Evolutionary conservation across 345 rosid genomes (phyloP).

Genomic region (Camelina hispida): DNA sequence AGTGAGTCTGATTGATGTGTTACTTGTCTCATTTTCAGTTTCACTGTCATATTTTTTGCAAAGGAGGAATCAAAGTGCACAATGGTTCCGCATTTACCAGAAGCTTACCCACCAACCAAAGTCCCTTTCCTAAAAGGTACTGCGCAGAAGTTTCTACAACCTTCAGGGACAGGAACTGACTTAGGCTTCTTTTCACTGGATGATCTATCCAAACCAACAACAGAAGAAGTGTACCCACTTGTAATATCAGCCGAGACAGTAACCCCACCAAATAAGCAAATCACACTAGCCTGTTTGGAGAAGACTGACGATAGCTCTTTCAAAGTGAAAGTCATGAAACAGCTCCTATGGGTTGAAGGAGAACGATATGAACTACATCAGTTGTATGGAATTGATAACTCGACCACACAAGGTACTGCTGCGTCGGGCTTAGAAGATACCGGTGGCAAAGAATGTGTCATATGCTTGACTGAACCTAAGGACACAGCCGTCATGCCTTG

Average conservation of each 20-base stretch:
- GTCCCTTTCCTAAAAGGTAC: slow-evolving; percentile 73
- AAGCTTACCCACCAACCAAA: slow-evolving; percentile 62
- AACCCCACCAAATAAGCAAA: slow-evolving; percentile 59
- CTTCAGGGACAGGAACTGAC: slow-evolving; percentile 85
- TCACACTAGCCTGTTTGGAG: slow-evolving; percentile 76
- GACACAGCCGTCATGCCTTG: slow-evolving; percentile 89
- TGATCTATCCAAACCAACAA: slow-evolving; percentile 75
- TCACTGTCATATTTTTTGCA: slow-evolving; percentile 75
- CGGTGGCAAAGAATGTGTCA: slow-evolving; percentile 85
- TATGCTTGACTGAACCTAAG: slow-evolving; percentile 93
- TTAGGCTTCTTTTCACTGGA: slow-evolving; percentile 79
- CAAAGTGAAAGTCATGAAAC: slow-evolving; percentile 71
- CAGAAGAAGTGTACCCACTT: slow-evolving; percentile 82
- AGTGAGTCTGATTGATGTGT: slow-evolving; percentile 16
- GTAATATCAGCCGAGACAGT: slow-evolving; percentile 77
- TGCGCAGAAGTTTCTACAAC: slow-evolving; percentile 74
- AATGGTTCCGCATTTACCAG: slow-evolving; percentile 69
- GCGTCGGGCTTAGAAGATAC: slow-evolving; percentile 59
- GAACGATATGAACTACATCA: slow-evolving; percentile 78
- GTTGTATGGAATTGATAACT: slow-evolving; percentile 76
- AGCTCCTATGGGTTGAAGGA: slow-evolving; percentile 84
- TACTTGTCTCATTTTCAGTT: slow-evolving; percentile 52
- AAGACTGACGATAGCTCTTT: slow-evolving; percentile 56
- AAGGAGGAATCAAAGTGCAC: slow-evolving; percentile 77
- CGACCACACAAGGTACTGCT: slow-evolving; percentile 39